These are phyloP conservation scores for Tilletia setariae DNA, from an alignment of 1,284 basidiomycete genomes.

Conservation along the genomic window DNA sequence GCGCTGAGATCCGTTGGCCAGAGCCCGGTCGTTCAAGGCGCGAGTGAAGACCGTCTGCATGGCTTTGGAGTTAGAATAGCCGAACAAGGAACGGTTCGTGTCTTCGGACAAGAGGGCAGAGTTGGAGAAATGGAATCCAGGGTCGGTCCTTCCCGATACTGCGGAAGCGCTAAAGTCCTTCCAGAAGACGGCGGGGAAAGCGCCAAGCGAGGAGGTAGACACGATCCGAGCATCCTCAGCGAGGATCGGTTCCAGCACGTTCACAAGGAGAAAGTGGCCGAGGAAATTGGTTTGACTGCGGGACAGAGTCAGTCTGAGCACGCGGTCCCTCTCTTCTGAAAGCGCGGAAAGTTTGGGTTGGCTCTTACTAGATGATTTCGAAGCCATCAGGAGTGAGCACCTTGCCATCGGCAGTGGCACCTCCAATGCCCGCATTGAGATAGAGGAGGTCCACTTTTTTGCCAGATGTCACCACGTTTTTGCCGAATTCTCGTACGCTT, in stretches of 20 bases:
- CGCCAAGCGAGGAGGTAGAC: background rate
- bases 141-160: background rate
- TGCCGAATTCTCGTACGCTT: background rate
- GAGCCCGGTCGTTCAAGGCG: background rate
- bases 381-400: background rate
- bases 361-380: constrained; percentile 6
- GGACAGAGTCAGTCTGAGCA: background rate
- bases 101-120: background rate
- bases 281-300: constrained; percentile 11
- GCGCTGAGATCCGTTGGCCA: background rate
- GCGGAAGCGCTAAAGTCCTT: background rate
- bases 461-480: background rate
- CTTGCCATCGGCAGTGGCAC: background rate
- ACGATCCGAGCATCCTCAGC: background rate
- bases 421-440: constrained; percentile 7
- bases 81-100: background rate
- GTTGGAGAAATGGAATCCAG: background rate
- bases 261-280: background rate
- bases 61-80: background rate
- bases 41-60: constrained; percentile 3
- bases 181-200: background rate
- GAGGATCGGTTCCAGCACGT: background rate
- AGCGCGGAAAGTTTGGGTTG: background rate
- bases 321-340: background rate
- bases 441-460: background rate